phyloP scores from a whole-genome alignment of 148 eudicot genomes.

The Mesembryanthemum crystallinum region DNA sequence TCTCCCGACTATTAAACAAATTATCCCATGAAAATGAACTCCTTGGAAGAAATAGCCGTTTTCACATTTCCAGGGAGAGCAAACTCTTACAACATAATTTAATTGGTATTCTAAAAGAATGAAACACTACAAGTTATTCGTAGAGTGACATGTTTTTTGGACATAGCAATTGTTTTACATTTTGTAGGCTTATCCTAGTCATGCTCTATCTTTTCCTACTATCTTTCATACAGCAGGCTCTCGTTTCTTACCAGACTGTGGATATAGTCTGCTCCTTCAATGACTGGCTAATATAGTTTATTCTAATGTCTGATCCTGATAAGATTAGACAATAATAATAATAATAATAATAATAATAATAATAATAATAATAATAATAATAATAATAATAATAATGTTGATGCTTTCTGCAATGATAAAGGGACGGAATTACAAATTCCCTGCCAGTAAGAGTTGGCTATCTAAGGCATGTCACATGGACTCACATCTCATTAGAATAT shows the following conservation, averaged over 20 bases:
- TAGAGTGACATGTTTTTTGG: constrained; percentile 20
- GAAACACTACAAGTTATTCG: not conserved
- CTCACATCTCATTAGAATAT: not conserved
- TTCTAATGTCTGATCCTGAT: too few relatives aligned
- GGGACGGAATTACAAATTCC: not conserved
- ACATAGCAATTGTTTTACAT: constrained; percentile 27
- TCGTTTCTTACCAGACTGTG: too few relatives aligned
- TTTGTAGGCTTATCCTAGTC: constrained; percentile 18
- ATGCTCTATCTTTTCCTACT: not conserved
- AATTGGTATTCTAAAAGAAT: not conserved
- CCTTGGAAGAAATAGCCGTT: constrained; percentile 1
- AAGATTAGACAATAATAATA: too few relatives aligned
- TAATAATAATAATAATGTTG: too few relatives aligned
- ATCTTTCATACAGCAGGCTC: too few relatives aligned
- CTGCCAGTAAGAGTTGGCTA: too few relatives aligned
- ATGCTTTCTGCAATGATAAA: too few relatives aligned
- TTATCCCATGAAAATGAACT: constrained; percentile 13
- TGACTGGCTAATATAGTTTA: too few relatives aligned
- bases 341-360: too few relatives aligned
- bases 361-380: too few relatives aligned
- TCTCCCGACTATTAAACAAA: not conserved
- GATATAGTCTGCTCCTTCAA: too few relatives aligned
- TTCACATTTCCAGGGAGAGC: constrained; percentile 10
- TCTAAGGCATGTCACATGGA: not conserved
- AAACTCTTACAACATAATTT: not conserved